A percentile compares a stretch with the other conserved stretches of the same genome.
These are phyloP conservation scores for Colletotrichum sp. DNA, from an alignment of 2,329 filamentous ascomycete genomes.

Conservation along the genomic window DNA sequence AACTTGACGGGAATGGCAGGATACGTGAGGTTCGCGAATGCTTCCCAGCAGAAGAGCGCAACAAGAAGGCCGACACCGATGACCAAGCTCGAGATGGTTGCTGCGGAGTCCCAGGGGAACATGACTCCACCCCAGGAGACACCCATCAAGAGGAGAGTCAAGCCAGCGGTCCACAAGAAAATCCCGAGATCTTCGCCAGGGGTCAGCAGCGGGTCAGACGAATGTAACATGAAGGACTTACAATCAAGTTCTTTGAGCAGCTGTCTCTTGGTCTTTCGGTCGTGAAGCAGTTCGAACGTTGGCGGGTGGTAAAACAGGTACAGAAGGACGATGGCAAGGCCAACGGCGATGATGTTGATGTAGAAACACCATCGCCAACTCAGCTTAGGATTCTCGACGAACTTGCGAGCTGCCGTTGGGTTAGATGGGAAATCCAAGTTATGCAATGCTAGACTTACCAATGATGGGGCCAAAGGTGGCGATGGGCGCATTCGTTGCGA, in stretches of 20 bases:
- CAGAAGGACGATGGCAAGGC: constrained; percentile 35
- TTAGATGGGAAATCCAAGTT: neutral
- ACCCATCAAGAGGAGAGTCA: constrained; percentile 49
- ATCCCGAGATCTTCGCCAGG: constrained; percentile 37
- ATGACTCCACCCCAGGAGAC: constrained; percentile 47
- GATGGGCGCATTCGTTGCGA: constrained; percentile 36
- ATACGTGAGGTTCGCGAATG: constrained; percentile 36
- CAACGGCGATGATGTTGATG: constrained; percentile 41
- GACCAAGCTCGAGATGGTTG: constrained; percentile 40
- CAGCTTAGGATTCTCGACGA: constrained; percentile 35
- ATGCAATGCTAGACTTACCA: constrained; percentile 21
- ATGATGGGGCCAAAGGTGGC: constrained; percentile 38
- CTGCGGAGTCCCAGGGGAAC: constrained; percentile 45
- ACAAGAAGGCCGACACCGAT: constrained; percentile 36
- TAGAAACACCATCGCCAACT: constrained; percentile 46
- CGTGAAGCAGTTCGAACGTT: constrained; percentile 41
- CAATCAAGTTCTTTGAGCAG: constrained; percentile 41
- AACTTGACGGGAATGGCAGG: constrained; percentile 39
- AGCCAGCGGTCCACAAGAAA: constrained; percentile 47
- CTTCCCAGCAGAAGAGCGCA: constrained; percentile 39
- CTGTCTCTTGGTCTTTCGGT: constrained; percentile 37
- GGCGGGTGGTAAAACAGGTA: constrained; percentile 46
- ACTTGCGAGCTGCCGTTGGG: constrained; percentile 29
- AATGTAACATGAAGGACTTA: neutral
- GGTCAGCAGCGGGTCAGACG: neutral